Evolutionary conservation across 257 asterid genomes (phyloP), one percentile per base, ranked within the genome.

Genomic region (Henckelia pumila): DNA sequence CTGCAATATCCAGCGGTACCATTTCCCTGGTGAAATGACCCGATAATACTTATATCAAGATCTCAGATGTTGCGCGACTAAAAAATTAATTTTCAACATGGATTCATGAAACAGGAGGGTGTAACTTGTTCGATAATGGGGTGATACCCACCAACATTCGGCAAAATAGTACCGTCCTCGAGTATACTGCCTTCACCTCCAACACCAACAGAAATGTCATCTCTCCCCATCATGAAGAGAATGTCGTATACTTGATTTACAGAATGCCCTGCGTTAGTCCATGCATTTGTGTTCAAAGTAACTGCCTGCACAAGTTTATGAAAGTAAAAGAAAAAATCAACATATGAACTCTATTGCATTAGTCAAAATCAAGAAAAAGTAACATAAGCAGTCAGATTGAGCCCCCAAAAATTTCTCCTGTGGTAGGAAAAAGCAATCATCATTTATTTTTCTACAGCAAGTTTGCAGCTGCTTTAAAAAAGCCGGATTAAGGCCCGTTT

Each of bases 131-230:
- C 89, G 30, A 92, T 88, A 19, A 92, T 69, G 67, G 98, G 97
- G 63, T 81, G 95, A 81, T 89, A 92, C 52, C 98, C 98, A 3
- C 98, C 98, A 59, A 87, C 95, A 70, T 87, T 63, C 7, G 92
- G 85, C 44, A 76, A 66, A 7, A 92, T 79, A 37, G 84, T 76
- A n/a, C 93, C 96, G 75, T 92, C 85, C 63, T 86, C 77, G 65
- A 82, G 88, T 66, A 92, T 86, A 63, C 88, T 91, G 49, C 97
- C 98, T 72, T 89, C 97, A 23, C 98, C 97, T 61, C 98, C 98
- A 6, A 92, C 84, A 1, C 98, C 98, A 65, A 92, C 96, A 4
- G 86, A 80, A 66, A 89, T 71, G 58, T 92, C 96, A 10, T 92
- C 96, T 8, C 98, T 70, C 14, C 88, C 96, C 98, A 92, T 89